Base-by-base conservation (phyloP, 83 land plant species). In the Larix sibirica region DNA sequence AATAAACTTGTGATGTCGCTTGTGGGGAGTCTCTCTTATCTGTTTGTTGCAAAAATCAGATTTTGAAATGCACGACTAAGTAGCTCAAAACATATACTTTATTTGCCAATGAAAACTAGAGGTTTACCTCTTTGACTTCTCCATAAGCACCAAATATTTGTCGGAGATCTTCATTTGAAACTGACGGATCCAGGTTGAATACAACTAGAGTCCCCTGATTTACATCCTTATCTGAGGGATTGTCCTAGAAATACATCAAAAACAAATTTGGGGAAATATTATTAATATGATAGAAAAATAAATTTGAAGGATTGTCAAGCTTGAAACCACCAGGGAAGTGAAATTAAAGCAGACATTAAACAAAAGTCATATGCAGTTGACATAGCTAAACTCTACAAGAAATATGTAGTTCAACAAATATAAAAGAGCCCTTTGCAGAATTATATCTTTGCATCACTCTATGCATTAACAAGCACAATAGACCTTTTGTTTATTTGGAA, bases 1-100 rank as follows among this genome's bases (percentile, higher is more conserved):
- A 73, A 94, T 91, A 84, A 94, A 94, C 77, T 94, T 94, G 80
- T 94, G 96, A 36, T 94, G 96, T 79, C 89, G 80, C 84, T 94
- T 94, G 79, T 94, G 95, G 20, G 96, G 96, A 17, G 96, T 94
- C 86, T 94, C 96, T 81, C 96, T 84, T 58, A 94, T 94, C 96
- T 94, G 91, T 79, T 56, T 0, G 1, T 12, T 54, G 13, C 14
- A 12, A 56, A 54, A 13, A 56, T 14, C 59, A 65, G 13, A 21
- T 65, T 65, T 65, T 6, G 26, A 21, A 65, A 65, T 21, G 9
- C 13, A 21, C 13, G 2, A 56, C 17, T 74, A 4, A 74, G 26
- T 23, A 74, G 5, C 54, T 44, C 13, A 73, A 54, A 73, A 44
- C 3, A 9, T 74, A 74, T 24, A 74, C 3, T 38, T 6, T 20